Percentiles rank a stretch among this genome's conserved stretches.
Conservation (phyloP, 768 basidiomycete genomes). For the Rhodocollybia butyracea region DNA sequence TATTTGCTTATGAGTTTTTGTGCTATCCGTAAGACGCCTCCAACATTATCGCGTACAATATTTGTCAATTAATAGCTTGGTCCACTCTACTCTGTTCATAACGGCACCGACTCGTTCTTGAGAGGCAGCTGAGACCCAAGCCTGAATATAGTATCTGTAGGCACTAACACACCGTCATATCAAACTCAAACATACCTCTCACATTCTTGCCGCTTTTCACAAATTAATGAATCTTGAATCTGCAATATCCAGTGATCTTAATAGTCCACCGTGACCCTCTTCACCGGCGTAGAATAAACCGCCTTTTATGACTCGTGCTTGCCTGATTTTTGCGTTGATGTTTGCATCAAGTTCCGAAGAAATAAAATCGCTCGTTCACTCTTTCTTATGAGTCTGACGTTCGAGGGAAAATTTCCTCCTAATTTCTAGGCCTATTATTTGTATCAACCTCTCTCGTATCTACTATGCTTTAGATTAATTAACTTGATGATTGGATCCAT, state of each 20-base stretch:
- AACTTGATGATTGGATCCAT: too few species aligned
- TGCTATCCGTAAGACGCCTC: background rate
- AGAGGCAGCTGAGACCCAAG: slow-evolving; percentile 7
- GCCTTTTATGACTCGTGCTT: too few species aligned
- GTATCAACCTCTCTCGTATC: too few species aligned
- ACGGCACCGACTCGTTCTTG: slow-evolving; percentile 14
- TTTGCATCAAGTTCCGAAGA: too few species aligned
- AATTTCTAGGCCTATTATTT: too few species aligned
- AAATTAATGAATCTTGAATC: too few species aligned
- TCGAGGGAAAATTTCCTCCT: too few species aligned
- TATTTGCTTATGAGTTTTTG: too few species aligned
- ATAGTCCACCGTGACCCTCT: slow-evolving; percentile 23
- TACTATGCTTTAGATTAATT: too few species aligned
- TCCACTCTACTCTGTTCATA: slow-evolving; percentile 8
- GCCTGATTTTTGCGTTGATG: too few species aligned
- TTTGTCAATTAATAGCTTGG: slow-evolving; percentile 9
- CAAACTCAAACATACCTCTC: slow-evolving; percentile 36
- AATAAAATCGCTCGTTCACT: too few species aligned
- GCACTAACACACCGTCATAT: slow-evolving; percentile 13
- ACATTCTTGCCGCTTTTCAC: slow-evolving; percentile 30
- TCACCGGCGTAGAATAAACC: slow-evolving; percentile 33
- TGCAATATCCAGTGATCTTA: slow-evolving; percentile 40
- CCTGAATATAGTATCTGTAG: background rate
- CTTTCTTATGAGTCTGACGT: too few species aligned
- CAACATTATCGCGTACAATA: slow-evolving; percentile 1